Evolutionary conservation across 345 rosid species (phyloP).

Genomic region (Barbarea vulgaris): DNA sequence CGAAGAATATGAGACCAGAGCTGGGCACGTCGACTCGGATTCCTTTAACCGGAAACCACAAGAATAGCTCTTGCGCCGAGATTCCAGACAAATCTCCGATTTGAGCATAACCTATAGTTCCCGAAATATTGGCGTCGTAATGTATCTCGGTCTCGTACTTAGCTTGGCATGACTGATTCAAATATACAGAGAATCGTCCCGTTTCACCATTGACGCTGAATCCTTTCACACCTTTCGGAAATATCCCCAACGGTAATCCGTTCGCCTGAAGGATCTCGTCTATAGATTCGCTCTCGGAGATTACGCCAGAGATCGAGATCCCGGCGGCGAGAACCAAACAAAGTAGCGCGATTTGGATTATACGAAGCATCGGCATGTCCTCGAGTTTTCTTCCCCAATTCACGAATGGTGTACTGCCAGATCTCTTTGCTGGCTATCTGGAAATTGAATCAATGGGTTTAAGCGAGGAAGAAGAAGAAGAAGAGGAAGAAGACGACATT

Average conservation of each 20-base stretch:
- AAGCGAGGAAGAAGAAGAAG: conserved; percentile 46
- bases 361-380: conserved; percentile 28
- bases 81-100: conserved; percentile 69
- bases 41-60: conserved; percentile 87
- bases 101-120: conserved; percentile 66
- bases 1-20: conserved; percentile 85
- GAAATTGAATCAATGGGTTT: conserved; percentile 19
- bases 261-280: conserved; percentile 60
- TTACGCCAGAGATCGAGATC: conserved; percentile 21
- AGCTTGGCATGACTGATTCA: conserved; percentile 84
- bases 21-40: conserved; percentile 83
- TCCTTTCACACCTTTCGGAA: conserved; percentile 71
- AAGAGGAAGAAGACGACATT: conserved; percentile 40
- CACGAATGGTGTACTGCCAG: background rate
- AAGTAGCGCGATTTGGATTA: conserved; percentile 30
- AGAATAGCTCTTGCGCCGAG: conserved; percentile 75
- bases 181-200: conserved; percentile 70
- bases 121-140: conserved; percentile 69
- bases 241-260: conserved; percentile 79
- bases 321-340: conserved; percentile 32
- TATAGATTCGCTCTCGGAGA: conserved; percentile 44
- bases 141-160: conserved; percentile 82
- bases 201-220: conserved; percentile 50
- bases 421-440: background rate
- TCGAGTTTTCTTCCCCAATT: background rate